Percentiles rank a stretch among this genome's conserved stretches.
Conservation (phyloP, 345 rosid species). For the Lepidium didymum region DNA sequence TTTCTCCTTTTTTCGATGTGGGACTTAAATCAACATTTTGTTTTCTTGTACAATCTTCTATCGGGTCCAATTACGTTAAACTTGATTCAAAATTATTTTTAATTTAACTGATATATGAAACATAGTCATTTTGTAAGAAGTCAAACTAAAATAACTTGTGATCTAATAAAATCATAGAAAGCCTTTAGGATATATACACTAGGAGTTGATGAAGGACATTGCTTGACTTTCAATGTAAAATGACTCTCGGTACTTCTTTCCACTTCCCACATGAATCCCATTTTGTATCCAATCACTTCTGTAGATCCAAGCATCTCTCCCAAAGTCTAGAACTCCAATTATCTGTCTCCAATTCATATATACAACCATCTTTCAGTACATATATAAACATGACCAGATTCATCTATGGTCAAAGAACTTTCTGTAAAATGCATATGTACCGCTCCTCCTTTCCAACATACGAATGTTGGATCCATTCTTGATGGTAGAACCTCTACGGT, state of each 20-base stretch:
- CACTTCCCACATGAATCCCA: slow-evolving; percentile 68
- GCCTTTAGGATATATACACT: not conserved
- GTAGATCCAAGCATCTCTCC: slow-evolving; percentile 89
- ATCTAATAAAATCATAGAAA: not conserved
- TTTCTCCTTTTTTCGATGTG: slow-evolving; percentile 8
- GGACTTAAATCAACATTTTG: slow-evolving; percentile 2
- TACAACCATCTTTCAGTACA: not conserved
- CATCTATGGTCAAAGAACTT: not conserved
- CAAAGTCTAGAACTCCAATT: slow-evolving; percentile 72
- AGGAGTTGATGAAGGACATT: slow-evolving; percentile 65
- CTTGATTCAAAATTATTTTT: too few relatives aligned
- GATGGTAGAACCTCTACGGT: slow-evolving; percentile 64
- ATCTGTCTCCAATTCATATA: slow-evolving; percentile 34
- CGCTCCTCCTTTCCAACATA: slow-evolving; percentile 88
- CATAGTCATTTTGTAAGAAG: too few relatives aligned
- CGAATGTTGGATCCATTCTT: slow-evolving; percentile 58
- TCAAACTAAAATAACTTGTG: too few relatives aligned
- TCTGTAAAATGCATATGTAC: slow-evolving; percentile 31
- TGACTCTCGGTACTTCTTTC: slow-evolving; percentile 88
- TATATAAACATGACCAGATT: not conserved
- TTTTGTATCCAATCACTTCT: slow-evolving; percentile 77
- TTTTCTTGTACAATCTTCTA: not conserved
- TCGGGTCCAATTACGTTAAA: too few relatives aligned
- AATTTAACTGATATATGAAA: too few relatives aligned
- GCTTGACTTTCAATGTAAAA: slow-evolving; percentile 80